Conservation (phyloP, 2,329 filamentous ascomycete species). For the Sporothrix brunneoviolacea region DNA sequence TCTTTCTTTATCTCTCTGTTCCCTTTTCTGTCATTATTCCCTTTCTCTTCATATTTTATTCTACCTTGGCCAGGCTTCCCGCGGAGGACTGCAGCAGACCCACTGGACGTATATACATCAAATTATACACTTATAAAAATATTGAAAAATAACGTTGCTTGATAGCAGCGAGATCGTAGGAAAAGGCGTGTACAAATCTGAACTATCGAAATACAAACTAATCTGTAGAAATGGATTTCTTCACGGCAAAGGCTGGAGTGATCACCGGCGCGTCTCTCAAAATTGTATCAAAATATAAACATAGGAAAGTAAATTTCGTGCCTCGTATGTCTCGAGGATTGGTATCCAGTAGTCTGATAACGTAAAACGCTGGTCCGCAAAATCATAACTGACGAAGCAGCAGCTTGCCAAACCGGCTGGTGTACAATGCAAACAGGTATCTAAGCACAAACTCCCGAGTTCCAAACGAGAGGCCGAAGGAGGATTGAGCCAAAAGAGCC, state of each 20-base stretch:
- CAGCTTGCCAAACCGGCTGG: too few species aligned
- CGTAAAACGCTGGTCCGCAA: background rate
- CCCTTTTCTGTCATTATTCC: background rate
- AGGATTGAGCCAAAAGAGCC: too few species aligned
- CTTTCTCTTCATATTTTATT: background rate
- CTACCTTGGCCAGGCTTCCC: background rate
- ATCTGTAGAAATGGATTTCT: too few species aligned
- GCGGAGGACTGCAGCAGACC: background rate
- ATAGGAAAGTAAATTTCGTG: constrained; percentile 2
- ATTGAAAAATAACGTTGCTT: too few species aligned
- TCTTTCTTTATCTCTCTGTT: background rate
- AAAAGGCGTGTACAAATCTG: too few species aligned
- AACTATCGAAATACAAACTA: too few species aligned
- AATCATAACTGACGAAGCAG: background rate
- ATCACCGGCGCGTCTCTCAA: too few species aligned
- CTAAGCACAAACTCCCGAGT: too few species aligned
- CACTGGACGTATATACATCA: background rate
- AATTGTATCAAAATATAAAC: background rate
- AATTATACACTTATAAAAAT: background rate
- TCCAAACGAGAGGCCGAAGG: too few species aligned
- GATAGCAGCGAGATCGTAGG: too few species aligned
- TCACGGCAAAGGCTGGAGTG: too few species aligned
- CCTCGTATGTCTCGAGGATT: background rate
- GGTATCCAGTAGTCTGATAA: constrained; percentile 7
- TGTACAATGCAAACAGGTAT: too few species aligned